phyloP scores from a whole-genome alignment of 345 rosid genomes.

The Firmiana major region DNA sequence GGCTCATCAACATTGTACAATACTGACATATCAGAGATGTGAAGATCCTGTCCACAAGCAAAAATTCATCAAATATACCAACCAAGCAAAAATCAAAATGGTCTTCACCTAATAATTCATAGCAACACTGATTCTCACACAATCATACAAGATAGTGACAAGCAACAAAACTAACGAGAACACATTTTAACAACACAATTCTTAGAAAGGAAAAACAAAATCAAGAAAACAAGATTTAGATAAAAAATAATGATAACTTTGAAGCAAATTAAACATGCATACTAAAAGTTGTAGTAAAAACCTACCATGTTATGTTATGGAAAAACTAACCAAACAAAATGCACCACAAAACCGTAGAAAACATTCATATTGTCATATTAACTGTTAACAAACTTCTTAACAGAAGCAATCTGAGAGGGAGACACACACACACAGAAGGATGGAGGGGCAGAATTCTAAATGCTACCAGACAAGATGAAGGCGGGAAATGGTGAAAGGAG shows the following conservation, averaged over 20 bases:
- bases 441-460: not conserved
- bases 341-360: not conserved
- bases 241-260: not conserved
- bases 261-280: not conserved
- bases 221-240: not conserved
- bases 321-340: not conserved
- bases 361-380: not conserved
- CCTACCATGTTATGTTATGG: not conserved
- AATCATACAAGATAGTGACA: not conserved
- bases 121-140: not conserved
- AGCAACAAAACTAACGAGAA: not conserved
- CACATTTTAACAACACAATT: not conserved
- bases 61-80: not conserved
- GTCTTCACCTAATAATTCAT: not conserved
- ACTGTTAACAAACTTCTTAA: not conserved
- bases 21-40: conserved; percentile 50
- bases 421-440: not conserved
- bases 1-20: conserved; percentile 56
- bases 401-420: not conserved
- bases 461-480: not conserved
- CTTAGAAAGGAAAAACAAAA: not conserved
- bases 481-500: not conserved
- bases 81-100: not conserved
- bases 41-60: conserved; percentile 45
- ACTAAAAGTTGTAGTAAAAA: not conserved